Base-by-base conservation (phyloP, 306 rosid genomes). In the Crotalaria pallida region DNA sequence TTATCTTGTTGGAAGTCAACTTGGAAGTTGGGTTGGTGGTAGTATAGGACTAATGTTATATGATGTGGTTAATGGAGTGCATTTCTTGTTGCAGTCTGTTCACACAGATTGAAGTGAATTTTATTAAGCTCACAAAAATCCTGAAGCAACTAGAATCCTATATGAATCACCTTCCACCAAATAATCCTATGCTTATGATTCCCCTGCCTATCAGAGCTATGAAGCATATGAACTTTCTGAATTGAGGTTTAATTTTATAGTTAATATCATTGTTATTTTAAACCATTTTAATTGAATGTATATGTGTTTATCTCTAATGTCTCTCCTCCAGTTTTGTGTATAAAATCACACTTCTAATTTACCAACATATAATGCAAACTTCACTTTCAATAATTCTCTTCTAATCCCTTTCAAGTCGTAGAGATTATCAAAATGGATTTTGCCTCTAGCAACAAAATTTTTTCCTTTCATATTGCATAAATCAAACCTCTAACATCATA, bases 11-110 rank as follows among this genome's bases (percentile, higher is more conserved):
- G 99, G 97, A 80, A 91, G 99, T 80, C 88, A 84, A 9, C 13
- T 84, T 69, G 99, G 99, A 3, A 91, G 97, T 82, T 91, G 97
- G 97, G 33, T 86, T 68, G 99, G 99, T 44, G 99, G 96, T 83
- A 87, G 95, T 72, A 70, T 91, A 19, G 99, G 96, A 19, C 72
- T 95, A 19, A 89, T 89, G 99, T 51, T 83, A 2, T 86, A 95
- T 81, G 97, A 91, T 78, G 88, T 91, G 75, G 81, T 80, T 58
- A 87, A 85, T 80, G 97, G 87, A 70, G 74, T 89, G 74, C 86
- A 86, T 79, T 84, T 69, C 88, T 41, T 91, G 77, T 67, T 87
- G n/a, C 82, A 65, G 22, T 76, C 77, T 77, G 79, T 65, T 86
- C 24, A 71, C 50, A 24, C 69, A 2, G 71, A 36, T 58, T 73